Conservation (phyloP, 73 alveolate genomes). For the Urostyla sp. region DNA sequence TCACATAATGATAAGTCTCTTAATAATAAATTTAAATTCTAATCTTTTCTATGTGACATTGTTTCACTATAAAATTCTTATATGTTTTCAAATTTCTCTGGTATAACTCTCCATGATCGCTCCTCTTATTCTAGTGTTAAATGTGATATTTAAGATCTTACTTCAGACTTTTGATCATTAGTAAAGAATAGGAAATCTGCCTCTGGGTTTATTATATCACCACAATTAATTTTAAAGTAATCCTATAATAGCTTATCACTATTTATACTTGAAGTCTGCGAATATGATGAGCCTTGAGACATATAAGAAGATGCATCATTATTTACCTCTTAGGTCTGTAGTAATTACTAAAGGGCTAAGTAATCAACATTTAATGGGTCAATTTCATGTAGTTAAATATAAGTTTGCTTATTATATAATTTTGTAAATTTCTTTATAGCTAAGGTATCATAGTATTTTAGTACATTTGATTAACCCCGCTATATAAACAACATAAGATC, state of each 20-base stretch:
- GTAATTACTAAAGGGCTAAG: no score
- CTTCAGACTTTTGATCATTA: no score
- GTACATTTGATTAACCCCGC: background rate
- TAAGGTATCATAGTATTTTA: constrained; percentile 16
- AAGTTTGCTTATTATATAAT: background rate
- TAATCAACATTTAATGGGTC: constrained; percentile 39
- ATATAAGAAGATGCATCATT: no score
- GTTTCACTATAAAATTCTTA: constrained; percentile 18
- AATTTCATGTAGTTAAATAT: constrained; percentile 17
- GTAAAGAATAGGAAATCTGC: no score
- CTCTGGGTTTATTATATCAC: no score
- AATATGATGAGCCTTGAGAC: no score
- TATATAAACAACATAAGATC: background rate
- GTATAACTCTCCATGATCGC: no score
- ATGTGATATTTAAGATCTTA: background rate
- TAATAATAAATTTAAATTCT: background rate
- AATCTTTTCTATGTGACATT: constrained; percentile 37
- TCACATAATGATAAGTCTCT: background rate
- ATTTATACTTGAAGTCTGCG: no score
- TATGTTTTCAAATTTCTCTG: no score
- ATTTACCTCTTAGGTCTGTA: no score
- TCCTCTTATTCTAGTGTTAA: background rate
- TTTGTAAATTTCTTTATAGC: constrained; percentile 6
- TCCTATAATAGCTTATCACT: no score
- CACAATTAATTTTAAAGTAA: no score